Evolutionary conservation across 2,329 filamentous ascomycete species (phyloP).

Genomic region (Claviceps arundinis): DNA sequence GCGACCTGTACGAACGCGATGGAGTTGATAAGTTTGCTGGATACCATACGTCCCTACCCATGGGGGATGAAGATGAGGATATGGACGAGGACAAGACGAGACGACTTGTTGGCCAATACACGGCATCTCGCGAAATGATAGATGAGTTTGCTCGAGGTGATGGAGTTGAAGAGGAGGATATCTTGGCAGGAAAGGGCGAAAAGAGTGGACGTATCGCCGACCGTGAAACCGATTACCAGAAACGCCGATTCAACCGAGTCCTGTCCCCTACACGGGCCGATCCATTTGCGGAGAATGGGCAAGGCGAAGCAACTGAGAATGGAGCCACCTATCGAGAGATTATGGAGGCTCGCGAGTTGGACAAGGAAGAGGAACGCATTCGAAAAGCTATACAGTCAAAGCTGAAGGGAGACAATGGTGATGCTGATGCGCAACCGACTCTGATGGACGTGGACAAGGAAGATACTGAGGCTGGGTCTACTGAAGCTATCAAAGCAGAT

Average conservation of each 20-base stretch:
- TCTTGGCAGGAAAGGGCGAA: conserved; percentile 68
- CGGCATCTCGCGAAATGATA: conserved; percentile 79
- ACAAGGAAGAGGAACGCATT: conserved; percentile 86
- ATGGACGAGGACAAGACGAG: conserved; percentile 65
- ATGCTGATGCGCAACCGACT: conserved; percentile 55
- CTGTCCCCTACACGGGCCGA: conserved; percentile 79
- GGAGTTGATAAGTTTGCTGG: conserved; percentile 71
- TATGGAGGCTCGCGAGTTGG: conserved; percentile 81
- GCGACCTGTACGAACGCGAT: conserved; percentile 69
- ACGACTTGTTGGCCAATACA: conserved; percentile 87
- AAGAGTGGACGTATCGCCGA: conserved; percentile 83
- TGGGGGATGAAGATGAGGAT: conserved; percentile 63
- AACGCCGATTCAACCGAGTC: conserved; percentile 78
- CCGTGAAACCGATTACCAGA: conserved; percentile 95
- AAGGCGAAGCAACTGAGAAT: conserved; percentile 53
- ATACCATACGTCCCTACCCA: conserved; percentile 81
- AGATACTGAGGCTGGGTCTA: conserved; percentile 55
- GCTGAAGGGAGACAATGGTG: conserved; percentile 43
- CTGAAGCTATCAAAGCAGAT: conserved; percentile 47
- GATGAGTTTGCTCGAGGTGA: conserved; percentile 81
- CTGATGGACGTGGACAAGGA: conserved; percentile 66
- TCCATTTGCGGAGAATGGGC: conserved; percentile 65
- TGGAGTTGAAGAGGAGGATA: conserved; percentile 85
- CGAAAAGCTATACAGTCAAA: conserved; percentile 67
- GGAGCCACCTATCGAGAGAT: conserved; percentile 77